Percentiles rank a stretch among this genome's conserved stretches.
These are phyloP conservation scores for Aurantiochytrium sp. DNA, from an alignment of 108 stramenopile species.

Conservation along the genomic window DNA sequence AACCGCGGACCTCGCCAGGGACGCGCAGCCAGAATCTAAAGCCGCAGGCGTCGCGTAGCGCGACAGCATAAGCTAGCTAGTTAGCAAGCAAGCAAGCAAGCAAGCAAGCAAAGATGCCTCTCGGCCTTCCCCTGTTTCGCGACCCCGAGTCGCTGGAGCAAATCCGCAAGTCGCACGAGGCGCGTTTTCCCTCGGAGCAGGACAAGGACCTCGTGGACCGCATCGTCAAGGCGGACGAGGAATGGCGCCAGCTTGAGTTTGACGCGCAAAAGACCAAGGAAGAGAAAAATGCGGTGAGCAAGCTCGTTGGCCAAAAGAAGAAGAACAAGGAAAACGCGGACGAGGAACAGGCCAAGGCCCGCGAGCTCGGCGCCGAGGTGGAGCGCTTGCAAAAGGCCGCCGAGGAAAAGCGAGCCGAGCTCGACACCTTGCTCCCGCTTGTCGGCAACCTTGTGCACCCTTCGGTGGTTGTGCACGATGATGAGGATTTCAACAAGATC, in stretches of 20 bases:
- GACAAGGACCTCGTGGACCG: not conserved
- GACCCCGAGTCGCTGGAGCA: slow-evolving; percentile 15
- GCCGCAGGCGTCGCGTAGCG: not conserved
- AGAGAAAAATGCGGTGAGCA: slow-evolving; percentile 76
- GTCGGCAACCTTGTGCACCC: slow-evolving; percentile 95
- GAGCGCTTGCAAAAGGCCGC: slow-evolving; percentile 29
- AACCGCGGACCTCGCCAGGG: not conserved
- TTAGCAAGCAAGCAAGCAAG: not conserved
- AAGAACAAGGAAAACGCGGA: slow-evolving; percentile 79
- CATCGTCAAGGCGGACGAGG: slow-evolving; percentile 16
- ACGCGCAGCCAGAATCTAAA: not conserved
- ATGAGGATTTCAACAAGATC: slow-evolving; percentile 93
- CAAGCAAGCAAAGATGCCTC: not conserved
- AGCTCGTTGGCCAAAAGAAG: slow-evolving; percentile 82
- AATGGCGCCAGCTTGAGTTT: slow-evolving; percentile 5
- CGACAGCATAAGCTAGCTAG: too few species aligned
- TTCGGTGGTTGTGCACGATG: slow-evolving; percentile 78
- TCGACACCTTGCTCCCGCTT: slow-evolving; percentile 55
- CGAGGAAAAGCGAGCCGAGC: slow-evolving; percentile 34
- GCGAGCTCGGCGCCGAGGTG: slow-evolving; percentile 67
- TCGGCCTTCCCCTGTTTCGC: not conserved
- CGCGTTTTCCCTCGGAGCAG: not conserved
- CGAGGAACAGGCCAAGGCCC: slow-evolving; percentile 72
- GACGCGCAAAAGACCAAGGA: slow-evolving; percentile 41
- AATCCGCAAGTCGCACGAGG: not conserved